phyloP scores from a whole-genome alignment of 169 alveolate genomes.

The Plasmodium reichenowi region DNA sequence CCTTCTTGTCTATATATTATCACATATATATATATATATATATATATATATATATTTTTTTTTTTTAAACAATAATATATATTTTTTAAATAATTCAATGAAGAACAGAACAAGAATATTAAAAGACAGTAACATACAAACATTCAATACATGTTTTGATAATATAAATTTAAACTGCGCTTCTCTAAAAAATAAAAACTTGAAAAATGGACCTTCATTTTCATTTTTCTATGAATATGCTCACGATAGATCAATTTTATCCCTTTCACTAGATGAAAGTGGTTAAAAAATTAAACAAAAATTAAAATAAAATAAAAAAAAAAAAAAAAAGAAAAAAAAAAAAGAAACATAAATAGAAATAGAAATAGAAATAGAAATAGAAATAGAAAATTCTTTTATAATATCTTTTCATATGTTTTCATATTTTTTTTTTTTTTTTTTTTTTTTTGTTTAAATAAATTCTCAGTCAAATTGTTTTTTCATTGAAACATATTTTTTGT shows the following conservation, averaged over 20 bases:
- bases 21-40: no score
- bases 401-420: background rate
- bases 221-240: constrained; percentile 74
- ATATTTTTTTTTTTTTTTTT: background rate
- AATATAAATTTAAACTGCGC: constrained; percentile 44
- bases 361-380: background rate
- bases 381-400: background rate
- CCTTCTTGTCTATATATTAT: background rate
- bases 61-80: background rate
- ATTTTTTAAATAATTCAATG: constrained; percentile 11
- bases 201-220: constrained; percentile 61
- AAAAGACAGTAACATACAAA: constrained; percentile 20
- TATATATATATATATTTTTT: background rate
- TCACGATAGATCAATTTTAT: constrained; percentile 61
- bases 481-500: no score
- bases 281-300: constrained; percentile 11
- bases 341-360: background rate
- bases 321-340: no score
- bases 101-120: constrained; percentile 14
- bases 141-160: constrained; percentile 74
- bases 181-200: constrained; percentile 51
- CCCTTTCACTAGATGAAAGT: constrained; percentile 74
- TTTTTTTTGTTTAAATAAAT: no score
- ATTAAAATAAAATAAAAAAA: background rate
- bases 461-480: no score